A percentile compares a stretch with the other conserved stretches of the same genome.
These are phyloP conservation scores for Starmera dryadoides DNA, from an alignment of 805 yeast species.

Conservation along the genomic window DNA sequence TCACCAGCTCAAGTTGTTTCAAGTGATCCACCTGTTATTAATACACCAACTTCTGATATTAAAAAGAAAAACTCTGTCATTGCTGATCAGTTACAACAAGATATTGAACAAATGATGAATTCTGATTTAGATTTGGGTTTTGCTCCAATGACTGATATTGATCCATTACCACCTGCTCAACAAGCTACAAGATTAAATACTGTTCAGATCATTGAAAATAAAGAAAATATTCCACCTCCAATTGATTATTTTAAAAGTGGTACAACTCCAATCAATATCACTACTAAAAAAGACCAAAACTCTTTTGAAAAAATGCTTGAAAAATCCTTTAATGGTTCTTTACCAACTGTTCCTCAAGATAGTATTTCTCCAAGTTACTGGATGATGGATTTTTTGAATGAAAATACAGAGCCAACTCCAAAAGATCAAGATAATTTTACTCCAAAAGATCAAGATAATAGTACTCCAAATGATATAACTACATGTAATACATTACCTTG, in stretches of 20 bases:
- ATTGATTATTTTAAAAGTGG: neutral
- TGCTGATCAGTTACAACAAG: constrained; percentile 11
- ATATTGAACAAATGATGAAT: constrained; percentile 24
- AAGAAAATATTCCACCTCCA: constrained; percentile 36
- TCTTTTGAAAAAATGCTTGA: constrained; percentile 30
- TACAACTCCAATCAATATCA: neutral
- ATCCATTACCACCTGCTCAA: constrained; percentile 15
- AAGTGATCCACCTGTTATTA: neutral
- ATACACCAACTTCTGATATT: neutral
- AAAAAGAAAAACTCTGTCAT: neutral
- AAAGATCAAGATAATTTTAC: neutral
- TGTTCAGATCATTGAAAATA: constrained; percentile 10
- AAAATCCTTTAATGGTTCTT: constrained; percentile 28
- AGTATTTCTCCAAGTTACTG: constrained; percentile 18
- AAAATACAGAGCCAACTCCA: constrained; percentile 15
- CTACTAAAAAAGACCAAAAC: constrained; percentile 18
- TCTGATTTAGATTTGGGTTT: constrained; percentile 21
- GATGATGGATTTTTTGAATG: constrained; percentile 16
- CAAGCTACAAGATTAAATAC: neutral
- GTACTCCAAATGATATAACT: constrained; percentile 21
- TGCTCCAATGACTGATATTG: constrained; percentile 23
- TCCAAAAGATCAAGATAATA: constrained; percentile 16
- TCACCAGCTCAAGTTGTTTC: neutral
- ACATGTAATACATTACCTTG: constrained; percentile 24
- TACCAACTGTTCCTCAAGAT: constrained; percentile 9